These are phyloP conservation scores for Malassezia psittaci DNA, from an alignment of 1,284 basidiomycete species.

Conservation along the genomic window DNA sequence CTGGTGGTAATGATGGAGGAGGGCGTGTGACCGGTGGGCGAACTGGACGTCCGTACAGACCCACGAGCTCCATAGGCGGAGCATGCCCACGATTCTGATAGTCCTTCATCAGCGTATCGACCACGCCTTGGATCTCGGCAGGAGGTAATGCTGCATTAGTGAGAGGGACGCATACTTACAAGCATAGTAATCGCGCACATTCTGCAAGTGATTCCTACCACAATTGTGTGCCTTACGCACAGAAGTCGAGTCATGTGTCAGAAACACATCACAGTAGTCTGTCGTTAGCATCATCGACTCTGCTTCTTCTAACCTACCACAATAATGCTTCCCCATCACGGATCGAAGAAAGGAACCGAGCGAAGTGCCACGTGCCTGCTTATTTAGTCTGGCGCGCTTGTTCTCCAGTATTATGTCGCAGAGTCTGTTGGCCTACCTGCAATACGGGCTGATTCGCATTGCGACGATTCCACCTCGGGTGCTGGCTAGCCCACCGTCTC, in stretches of 20 bases:
- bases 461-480: constrained; percentile 33
- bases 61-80: constrained; percentile 27
- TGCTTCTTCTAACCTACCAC: constrained; percentile 16
- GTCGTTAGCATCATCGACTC: background rate
- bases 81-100: constrained; percentile 56
- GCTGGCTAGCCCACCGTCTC: constrained; percentile 42
- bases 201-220: constrained; percentile 87
- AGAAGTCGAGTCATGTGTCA: constrained; percentile 44
- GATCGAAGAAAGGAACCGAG: background rate
- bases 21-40: background rate
- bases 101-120: constrained; percentile 84
- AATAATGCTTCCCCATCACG: constrained; percentile 43
- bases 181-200: constrained; percentile 94
- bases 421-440: constrained; percentile 24
- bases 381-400: background rate
- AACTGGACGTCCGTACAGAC: constrained; percentile 5
- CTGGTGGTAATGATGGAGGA: background rate
- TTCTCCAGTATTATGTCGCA: constrained; percentile 9
- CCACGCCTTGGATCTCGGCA: constrained; percentile 88
- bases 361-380: background rate
- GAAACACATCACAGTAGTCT: constrained; percentile 45
- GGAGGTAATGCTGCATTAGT: constrained; percentile 66
- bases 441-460: constrained; percentile 40
- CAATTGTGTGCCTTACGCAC: constrained; percentile 97
- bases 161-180: constrained; percentile 51